Conservation (phyloP, 495 filamentous ascomycete genomes). For the Staphylotrichum longicolle region DNA sequence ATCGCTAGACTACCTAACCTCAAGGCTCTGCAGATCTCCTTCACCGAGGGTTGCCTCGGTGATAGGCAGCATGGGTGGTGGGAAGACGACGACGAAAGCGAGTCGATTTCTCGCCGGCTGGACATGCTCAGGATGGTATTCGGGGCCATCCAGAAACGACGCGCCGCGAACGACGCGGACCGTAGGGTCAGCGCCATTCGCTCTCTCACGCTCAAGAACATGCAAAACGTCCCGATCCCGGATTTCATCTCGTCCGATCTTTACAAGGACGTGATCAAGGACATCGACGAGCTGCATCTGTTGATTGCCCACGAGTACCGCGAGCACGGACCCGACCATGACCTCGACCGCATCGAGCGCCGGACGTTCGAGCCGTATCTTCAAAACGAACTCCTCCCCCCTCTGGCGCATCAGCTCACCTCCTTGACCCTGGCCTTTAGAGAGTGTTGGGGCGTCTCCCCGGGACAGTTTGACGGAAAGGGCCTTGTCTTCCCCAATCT, state of each 20-base stretch:
- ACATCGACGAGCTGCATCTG: slow-evolving; percentile 15
- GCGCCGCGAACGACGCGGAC: background rate
- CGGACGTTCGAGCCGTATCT: slow-evolving; percentile 15
- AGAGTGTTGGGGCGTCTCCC: slow-evolving; percentile 14
- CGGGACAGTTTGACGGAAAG: slow-evolving; percentile 17
- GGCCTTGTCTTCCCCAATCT: slow-evolving; percentile 16
- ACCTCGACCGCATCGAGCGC: slow-evolving; percentile 11
- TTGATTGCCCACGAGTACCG: slow-evolving; percentile 15
- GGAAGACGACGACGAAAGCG: background rate
- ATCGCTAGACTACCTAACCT: slow-evolving; percentile 13
- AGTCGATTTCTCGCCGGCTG: slow-evolving; percentile 1
- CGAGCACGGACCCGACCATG: slow-evolving; percentile 18
- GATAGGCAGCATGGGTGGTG: background rate
- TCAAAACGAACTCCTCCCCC: slow-evolving; percentile 8
- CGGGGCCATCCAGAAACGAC: background rate
- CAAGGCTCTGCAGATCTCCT: slow-evolving; percentile 11
- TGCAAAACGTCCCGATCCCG: slow-evolving; percentile 13
- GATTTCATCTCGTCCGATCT: slow-evolving; percentile 9
- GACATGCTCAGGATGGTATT: slow-evolving; percentile 12
- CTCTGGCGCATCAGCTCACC: slow-evolving; percentile 11
- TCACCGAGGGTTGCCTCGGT: slow-evolving; percentile 5
- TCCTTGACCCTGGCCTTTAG: slow-evolving; percentile 13
- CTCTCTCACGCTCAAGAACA: slow-evolving; percentile 8
- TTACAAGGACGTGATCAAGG: slow-evolving; percentile 6
- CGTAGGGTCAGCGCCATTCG: background rate